Evolutionary conservation across 331 rosid genomes (phyloP), one percentile per base, ranked within the genome.

Genomic region (Acacia pycnantha): DNA sequence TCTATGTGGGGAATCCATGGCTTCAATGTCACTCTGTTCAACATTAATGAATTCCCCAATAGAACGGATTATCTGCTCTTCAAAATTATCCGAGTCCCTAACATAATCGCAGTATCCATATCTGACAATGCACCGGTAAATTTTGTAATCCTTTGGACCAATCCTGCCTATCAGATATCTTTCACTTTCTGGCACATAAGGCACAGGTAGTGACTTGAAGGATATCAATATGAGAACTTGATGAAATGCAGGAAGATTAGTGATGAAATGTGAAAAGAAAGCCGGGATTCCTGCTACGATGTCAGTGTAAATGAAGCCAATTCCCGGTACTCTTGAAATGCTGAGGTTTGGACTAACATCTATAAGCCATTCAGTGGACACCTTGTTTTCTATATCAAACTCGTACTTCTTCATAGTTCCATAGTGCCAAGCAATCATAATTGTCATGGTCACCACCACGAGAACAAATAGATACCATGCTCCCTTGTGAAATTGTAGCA

Each of bases 161-260:
- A 91, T 83, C 84, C 97, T 84, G 43, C 97, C 97, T 16, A 93
- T 84, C 61, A 93, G 97, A 73, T 88, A 93, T 85, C 94, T 88
- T 84, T 77, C 89, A 56, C 89, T 86, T 48, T 89, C 85, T 6
- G 87, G 87, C 31, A 93, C 87, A 78, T 81, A 86, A 33, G 97
- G 94, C 86, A 89, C 89, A 0, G 97, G 86, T 46, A 89, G 78
- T 24, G 94, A 85, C 92, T 91, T 91, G 90, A 93, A 93, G 78
- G 97, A 90, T 70, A 91, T 94, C 64, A 91, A 81, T 83, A 93
- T 93, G 80, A 93, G 31, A 31, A 93, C 92, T 84, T 89, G 93
- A 84, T 93, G 98, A 83, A 87, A 93, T 26, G 97, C 93, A 53
- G 98, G 98, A 77, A 92, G 91, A 66, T 93, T 93, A 1, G 97